Conservation (phyloP, 1,284 basidiomycete genomes). For the Trichosporon sp. region DNA sequence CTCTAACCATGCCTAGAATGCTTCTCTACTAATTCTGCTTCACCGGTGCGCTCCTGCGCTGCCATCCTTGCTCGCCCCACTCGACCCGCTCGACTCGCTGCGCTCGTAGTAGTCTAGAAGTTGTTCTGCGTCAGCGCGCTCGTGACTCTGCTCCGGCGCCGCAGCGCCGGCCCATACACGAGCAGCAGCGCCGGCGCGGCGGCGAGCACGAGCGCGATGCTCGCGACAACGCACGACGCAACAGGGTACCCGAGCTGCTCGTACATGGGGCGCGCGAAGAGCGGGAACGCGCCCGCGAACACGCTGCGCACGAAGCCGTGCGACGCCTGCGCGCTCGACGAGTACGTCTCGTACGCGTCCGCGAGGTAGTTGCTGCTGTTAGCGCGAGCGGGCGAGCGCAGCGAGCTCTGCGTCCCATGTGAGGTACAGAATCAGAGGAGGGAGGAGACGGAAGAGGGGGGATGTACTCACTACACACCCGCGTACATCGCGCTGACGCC, state of each 20-base stretch:
- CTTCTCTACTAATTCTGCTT: too few species aligned
- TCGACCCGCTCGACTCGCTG: background rate
- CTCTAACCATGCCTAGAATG: too few species aligned
- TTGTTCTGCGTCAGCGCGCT: constrained; percentile 25
- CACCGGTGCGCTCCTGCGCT: too few species aligned
- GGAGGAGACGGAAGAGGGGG: too few species aligned
- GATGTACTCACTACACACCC: constrained; percentile 38
- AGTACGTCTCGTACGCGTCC: constrained; percentile 46
- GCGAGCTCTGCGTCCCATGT: too few species aligned
- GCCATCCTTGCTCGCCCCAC: background rate
- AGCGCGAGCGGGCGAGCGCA: too few species aligned
- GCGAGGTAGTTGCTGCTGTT: constrained; percentile 44
- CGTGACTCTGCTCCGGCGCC: constrained; percentile 42
- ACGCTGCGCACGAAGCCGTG: constrained; percentile 46
- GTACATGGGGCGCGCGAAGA: constrained; percentile 44
- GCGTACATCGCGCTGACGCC: constrained; percentile 42
- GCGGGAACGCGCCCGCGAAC: constrained; percentile 36
- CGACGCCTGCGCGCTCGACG: constrained; percentile 48
- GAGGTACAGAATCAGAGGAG: too few species aligned
- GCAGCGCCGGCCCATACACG: constrained; percentile 37
- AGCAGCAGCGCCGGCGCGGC: constrained; percentile 42
- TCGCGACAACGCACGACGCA: constrained; percentile 43
- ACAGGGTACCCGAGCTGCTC: constrained; percentile 37
- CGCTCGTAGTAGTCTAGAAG: background rate
- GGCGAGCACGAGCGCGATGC: constrained; percentile 39